phyloP scores from a whole-genome alignment of 1,284 basidiomycete genomes.

The Marasmius sp. region DNA sequence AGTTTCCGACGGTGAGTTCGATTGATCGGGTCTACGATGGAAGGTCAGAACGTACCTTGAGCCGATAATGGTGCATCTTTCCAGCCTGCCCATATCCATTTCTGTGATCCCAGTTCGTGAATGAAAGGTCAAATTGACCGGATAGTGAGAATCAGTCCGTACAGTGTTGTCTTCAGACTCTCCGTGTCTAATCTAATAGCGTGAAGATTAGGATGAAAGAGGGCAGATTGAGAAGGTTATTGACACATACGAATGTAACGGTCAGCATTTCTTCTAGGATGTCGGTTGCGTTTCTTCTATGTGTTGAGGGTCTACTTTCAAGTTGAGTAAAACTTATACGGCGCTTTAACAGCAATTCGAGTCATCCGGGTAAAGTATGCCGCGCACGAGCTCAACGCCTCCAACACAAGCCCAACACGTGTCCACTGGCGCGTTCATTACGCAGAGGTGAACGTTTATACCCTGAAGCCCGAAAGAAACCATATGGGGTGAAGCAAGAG shows the following conservation, averaged over 20 bases:
- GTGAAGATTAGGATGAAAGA: background rate
- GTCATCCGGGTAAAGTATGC: background rate
- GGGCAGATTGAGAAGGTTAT: background rate
- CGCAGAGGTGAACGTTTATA: too few relatives aligned
- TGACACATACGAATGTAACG: conserved; percentile 12
- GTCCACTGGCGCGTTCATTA: too few relatives aligned
- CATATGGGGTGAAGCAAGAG: too few relatives aligned
- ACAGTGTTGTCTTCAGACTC: conserved; percentile 69
- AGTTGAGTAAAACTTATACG: too few relatives aligned
- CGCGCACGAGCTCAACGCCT: background rate
- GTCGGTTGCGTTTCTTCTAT: background rate
- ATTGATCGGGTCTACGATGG: background rate
- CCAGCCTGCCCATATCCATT: conserved; percentile 75
- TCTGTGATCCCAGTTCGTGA: conserved; percentile 28
- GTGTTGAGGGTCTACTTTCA: too few relatives aligned
- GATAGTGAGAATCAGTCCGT: conserved; percentile 12
- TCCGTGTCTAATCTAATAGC: conserved; percentile 64
- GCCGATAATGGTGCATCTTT: conserved; percentile 75
- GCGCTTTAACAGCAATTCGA: background rate
- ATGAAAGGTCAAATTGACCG: background rate
- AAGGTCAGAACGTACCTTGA: conserved; percentile 51
- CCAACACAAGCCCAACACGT: too few relatives aligned
- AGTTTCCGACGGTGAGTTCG: background rate
- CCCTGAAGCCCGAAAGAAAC: too few relatives aligned
- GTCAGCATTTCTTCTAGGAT: background rate